A percentile compares a stretch with the other conserved stretches of the same genome.
Conservation (phyloP, 306 rosid species). For the Corylus americana region DNA sequence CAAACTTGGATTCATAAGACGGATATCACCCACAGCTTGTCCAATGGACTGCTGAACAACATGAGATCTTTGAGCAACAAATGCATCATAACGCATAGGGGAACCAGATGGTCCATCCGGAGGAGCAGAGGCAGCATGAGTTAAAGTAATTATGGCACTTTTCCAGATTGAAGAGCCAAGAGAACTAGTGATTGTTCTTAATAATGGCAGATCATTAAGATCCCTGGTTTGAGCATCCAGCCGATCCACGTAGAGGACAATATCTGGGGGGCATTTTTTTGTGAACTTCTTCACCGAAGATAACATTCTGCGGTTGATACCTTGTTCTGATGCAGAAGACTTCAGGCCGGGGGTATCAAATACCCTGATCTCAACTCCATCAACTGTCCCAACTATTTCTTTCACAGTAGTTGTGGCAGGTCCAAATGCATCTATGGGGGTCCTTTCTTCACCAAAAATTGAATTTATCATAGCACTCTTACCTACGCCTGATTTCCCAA, state of each 20-base stretch:
- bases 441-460: conserved; percentile 82
- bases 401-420: conserved; percentile 76
- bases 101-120: conserved; percentile 96
- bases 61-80: conserved; percentile 92
- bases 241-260: conserved; percentile 92
- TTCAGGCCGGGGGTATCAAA: conserved; percentile 94
- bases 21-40: conserved; percentile 92
- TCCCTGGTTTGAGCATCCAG: conserved; percentile 87
- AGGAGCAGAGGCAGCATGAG: conserved; percentile 96
- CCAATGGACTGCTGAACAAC: conserved; percentile 91
- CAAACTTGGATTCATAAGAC: conserved; percentile 75
- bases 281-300: conserved; percentile 69
- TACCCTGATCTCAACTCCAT: conserved; percentile 78
- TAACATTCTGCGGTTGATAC: conserved; percentile 60
- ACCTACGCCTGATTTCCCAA: conserved; percentile 94
- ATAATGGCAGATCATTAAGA: conserved; percentile 82
- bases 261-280: conserved; percentile 78
- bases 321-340: conserved; percentile 76
- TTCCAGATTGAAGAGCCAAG: conserved; percentile 87
- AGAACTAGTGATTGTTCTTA: conserved; percentile 60
- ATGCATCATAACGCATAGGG: conserved; percentile 84
- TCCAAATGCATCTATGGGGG: conserved; percentile 70
- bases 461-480: conserved; percentile 98
- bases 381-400: conserved; percentile 81
- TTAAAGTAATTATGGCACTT: conserved; percentile 71